These are phyloP conservation scores for Cytospora mali DNA, from an alignment of 2,329 filamentous ascomycete genomes.

Conservation along the genomic window DNA sequence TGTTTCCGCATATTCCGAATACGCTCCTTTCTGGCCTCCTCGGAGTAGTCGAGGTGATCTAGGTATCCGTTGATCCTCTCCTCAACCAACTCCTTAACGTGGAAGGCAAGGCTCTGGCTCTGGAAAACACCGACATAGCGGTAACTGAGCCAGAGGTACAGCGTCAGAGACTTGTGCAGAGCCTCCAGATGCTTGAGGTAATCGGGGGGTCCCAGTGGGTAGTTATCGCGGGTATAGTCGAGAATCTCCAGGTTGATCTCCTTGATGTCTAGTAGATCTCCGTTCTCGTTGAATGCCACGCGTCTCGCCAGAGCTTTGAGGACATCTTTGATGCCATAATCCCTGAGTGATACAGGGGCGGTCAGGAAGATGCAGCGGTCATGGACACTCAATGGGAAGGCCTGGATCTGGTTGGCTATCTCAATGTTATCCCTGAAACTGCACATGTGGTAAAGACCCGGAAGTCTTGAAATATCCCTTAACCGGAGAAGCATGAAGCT, in stretches of 20 bases:
- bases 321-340: slow-evolving; percentile 49
- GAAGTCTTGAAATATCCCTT: slow-evolving; percentile 66
- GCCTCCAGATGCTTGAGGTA: slow-evolving; percentile 73
- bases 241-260: slow-evolving; percentile 74
- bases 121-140: slow-evolving; percentile 80
- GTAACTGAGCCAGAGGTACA: slow-evolving; percentile 94
- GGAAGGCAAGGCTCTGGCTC: slow-evolving; percentile 73
- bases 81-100: slow-evolving; percentile 79
- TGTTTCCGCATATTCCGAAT: slow-evolving; percentile 24
- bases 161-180: slow-evolving; percentile 79
- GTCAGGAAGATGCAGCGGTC: slow-evolving; percentile 78
- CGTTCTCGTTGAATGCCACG: slow-evolving; percentile 68
- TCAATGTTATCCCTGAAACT: slow-evolving; percentile 62
- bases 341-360: slow-evolving; percentile 65
- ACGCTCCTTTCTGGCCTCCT: slow-evolving; percentile 37
- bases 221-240: slow-evolving; percentile 58
- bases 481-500: slow-evolving; percentile 80
- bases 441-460: slow-evolving; percentile 72
- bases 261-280: slow-evolving; percentile 70
- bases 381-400: slow-evolving; percentile 66
- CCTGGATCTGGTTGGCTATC: slow-evolving; percentile 75
- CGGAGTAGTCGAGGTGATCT: slow-evolving; percentile 55
- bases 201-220: slow-evolving; percentile 43
- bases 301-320: slow-evolving; percentile 68
- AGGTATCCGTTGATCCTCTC: slow-evolving; percentile 69